Conservation (phyloP, 805 yeast species). For the Tetrapisispora phaffii region DNA sequence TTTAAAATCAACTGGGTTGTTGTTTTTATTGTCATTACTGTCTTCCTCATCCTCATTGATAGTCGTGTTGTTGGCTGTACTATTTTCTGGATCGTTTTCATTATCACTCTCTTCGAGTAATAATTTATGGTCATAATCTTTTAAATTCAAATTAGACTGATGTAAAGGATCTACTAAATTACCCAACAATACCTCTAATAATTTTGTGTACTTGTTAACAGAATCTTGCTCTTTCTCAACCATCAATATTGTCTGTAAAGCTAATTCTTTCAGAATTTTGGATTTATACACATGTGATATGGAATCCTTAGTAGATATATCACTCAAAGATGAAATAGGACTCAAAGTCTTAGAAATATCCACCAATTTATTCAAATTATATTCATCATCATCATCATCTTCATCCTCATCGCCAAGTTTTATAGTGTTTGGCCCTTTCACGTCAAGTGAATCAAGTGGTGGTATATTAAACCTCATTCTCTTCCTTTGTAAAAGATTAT, state of each 20-base stretch:
- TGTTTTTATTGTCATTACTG: neutral
- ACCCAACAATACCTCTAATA: conserved; percentile 74
- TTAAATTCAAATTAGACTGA: conserved; percentile 56
- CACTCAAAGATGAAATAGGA: conserved; percentile 75
- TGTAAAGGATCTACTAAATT: conserved; percentile 67
- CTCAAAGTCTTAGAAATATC: conserved; percentile 52
- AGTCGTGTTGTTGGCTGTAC: conserved; percentile 6
- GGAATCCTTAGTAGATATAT: conserved; percentile 61
- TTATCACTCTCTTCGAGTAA: conserved; percentile 19
- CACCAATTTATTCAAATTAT: conserved; percentile 39
- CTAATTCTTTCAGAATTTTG: conserved; percentile 46
- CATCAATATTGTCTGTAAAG: conserved; percentile 62
- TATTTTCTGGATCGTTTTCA: conserved; percentile 3
- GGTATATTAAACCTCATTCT: conserved; percentile 20
- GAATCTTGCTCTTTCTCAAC: conserved; percentile 75
- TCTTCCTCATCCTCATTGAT: conserved; percentile 16
- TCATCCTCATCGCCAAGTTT: conserved; percentile 7
- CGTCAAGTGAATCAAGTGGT: neutral
- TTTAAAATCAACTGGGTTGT: conserved; percentile 7
- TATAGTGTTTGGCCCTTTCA: neutral
- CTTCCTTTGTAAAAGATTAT: conserved; percentile 25
- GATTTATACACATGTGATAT: conserved; percentile 56
- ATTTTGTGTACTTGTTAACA: conserved; percentile 57
- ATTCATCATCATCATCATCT: conserved; percentile 24
- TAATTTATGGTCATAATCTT: conserved; percentile 60